Evolutionary conservation across 352 stramenopile genomes (phyloP).

Genomic region (Globisporangium cystogenes): DNA sequence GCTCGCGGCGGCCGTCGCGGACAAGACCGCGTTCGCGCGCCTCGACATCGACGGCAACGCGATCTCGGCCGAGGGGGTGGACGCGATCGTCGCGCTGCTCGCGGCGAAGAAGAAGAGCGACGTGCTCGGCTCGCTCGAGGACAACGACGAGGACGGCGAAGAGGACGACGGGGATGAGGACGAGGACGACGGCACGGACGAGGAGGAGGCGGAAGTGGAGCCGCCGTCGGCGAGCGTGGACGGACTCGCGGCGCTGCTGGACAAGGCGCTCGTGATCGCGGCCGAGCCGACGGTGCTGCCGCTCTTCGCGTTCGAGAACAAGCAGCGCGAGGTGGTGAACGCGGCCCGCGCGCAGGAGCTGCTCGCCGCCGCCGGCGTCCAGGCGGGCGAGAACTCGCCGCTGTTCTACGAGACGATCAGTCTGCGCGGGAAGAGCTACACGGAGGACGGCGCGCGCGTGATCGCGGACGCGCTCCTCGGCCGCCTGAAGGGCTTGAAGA

Average conservation of each 20-base stretch:
- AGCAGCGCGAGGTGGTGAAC: conserved; percentile 66
- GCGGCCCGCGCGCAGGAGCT: conserved; percentile 42
- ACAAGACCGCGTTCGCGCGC: conserved; percentile 46
- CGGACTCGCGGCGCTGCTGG: conserved; percentile 31
- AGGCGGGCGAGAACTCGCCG: conserved; percentile 23
- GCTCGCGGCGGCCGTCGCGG: conserved; percentile 53
- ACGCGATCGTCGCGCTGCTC: conserved; percentile 42
- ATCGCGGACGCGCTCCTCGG: conserved; percentile 47
- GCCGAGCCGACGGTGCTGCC: conserved; percentile 11
- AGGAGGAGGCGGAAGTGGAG: conserved; percentile 34
- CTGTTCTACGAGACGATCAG: conserved; percentile 50
- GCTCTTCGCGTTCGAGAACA: conserved; percentile 52
- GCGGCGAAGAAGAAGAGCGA: conserved; percentile 43
- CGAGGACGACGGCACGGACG: conserved; percentile 29
- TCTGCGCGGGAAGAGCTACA: conserved; percentile 81
- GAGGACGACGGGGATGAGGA: conserved; percentile 49
- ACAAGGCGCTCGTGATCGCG: conserved; percentile 39
- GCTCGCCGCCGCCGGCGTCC: conserved; percentile 34
- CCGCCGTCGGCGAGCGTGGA: conserved; percentile 29
- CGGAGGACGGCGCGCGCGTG: conserved; percentile 47
- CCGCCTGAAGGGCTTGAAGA: conserved; percentile 39
- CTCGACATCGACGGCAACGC: conserved; percentile 81
- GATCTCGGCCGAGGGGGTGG: conserved; percentile 63
- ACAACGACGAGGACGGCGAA: conserved; percentile 82
- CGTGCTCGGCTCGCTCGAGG: conserved; percentile 66